These are phyloP conservation scores for Claviceps africana DNA, from an alignment of 2,329 filamentous ascomycete species.

Conservation along the genomic window DNA sequence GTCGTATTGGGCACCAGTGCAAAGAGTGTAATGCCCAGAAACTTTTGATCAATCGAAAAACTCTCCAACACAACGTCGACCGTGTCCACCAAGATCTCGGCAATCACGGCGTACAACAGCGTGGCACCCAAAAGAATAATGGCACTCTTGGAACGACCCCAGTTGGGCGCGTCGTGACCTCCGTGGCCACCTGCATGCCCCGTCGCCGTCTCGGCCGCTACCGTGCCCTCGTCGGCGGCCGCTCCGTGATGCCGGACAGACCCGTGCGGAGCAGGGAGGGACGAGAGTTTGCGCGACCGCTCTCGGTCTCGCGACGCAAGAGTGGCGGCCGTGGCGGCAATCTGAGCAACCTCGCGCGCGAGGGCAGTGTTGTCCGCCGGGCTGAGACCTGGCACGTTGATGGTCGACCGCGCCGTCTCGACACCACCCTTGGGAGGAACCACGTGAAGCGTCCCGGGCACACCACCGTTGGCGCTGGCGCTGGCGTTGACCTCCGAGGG, in stretches of 20 bases:
- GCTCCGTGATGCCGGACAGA: constrained; percentile 14
- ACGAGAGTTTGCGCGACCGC: constrained; percentile 24
- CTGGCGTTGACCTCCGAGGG: constrained; percentile 24
- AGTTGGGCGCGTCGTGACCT: constrained; percentile 96
- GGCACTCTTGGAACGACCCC: constrained; percentile 82
- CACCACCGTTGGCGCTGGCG: constrained; percentile 28
- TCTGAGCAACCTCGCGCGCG: constrained; percentile 78
- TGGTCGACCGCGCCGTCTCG: constrained; percentile 25
- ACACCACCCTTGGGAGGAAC: constrained; percentile 56
- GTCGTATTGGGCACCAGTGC: constrained; percentile 96
- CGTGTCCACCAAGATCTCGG: constrained; percentile 91
- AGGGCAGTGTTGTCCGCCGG: constrained; percentile 70
- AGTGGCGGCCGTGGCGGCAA: constrained; percentile 81
- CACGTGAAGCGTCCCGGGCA: constrained; percentile 47
- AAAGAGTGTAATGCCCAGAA: constrained; percentile 90
- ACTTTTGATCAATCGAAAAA: constrained; percentile 90
- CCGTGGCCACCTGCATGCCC: constrained; percentile 34
- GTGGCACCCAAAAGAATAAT: constrained; percentile 82
- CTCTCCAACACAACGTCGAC: constrained; percentile 91
- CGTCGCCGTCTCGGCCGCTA: constrained; percentile 20
- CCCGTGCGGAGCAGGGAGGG: constrained; percentile 13
- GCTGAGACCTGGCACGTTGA: constrained; percentile 55
- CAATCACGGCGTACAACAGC: constrained; percentile 86
- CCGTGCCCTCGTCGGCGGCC: constrained; percentile 20
- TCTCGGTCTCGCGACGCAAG: constrained; percentile 64